Evolutionary conservation across 1,139 yeast species (phyloP).

Genomic region (Spathaspora sp.): DNA sequence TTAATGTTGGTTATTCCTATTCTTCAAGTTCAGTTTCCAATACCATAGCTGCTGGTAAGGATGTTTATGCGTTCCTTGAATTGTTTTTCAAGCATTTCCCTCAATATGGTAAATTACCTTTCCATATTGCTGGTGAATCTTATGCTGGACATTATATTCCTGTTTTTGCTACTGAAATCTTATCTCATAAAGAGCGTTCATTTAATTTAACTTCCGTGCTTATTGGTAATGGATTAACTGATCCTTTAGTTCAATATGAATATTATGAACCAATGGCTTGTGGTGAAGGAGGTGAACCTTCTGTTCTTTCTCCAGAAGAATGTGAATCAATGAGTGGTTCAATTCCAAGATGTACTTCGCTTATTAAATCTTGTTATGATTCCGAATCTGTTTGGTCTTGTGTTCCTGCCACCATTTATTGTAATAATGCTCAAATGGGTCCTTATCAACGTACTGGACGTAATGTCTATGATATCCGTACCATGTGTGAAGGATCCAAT

Average conservation of each 20-base stretch:
- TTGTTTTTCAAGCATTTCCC: constrained; percentile 92
- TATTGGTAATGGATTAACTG: constrained; percentile 96
- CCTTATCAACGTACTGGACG: constrained; percentile 90
- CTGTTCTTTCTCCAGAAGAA: constrained; percentile 76
- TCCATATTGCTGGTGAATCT: constrained; percentile 99
- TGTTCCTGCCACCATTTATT: constrained; percentile 90
- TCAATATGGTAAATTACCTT: constrained; percentile 59
- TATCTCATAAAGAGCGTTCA: constrained; percentile 71
- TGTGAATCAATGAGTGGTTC: constrained; percentile 74
- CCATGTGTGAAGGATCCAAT: constrained; percentile 73
- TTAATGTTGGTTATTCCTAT: constrained; percentile 75
- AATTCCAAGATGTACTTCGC: constrained; percentile 76
- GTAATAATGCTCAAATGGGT: constrained; percentile 82
- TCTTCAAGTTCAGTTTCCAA: constrained; percentile 61
- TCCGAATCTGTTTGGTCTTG: constrained; percentile 82
- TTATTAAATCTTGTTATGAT: constrained; percentile 80
- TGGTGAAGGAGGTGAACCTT: constrained; percentile 85
- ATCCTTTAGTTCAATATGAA: constrained; percentile 84
- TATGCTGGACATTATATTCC: constrained; percentile 99
- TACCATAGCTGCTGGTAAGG: constrained; percentile 89
- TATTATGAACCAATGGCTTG: constrained; percentile 97
- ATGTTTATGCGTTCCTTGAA: constrained; percentile 87
- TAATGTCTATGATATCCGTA: constrained; percentile 91
- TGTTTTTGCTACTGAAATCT: constrained; percentile 83
- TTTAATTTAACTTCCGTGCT: constrained; percentile 85